Evolutionary conservation across 371 early-diverging fungal genomes (phyloP).

Genomic region (Fennellomyces sp.): DNA sequence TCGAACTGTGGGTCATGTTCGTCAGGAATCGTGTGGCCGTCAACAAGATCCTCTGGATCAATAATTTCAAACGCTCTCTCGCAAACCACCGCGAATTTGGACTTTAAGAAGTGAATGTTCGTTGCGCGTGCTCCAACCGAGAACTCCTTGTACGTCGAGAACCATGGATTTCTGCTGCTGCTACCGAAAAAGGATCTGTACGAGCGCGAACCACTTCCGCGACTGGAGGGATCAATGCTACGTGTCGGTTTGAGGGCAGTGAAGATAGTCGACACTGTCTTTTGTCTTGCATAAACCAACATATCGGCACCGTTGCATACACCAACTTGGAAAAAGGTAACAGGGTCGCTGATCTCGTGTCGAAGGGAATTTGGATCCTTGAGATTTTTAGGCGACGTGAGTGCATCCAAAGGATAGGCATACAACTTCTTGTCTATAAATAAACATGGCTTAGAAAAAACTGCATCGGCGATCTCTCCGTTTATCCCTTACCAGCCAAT

Average conservation of each 20-base stretch:
- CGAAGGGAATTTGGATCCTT: slow-evolving; percentile 27
- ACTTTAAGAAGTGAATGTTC: slow-evolving; percentile 63
- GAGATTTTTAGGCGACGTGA: slow-evolving; percentile 27
- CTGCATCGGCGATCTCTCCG: too few relatives aligned
- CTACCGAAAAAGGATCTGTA: neutral
- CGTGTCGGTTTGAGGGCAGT: slow-evolving; percentile 14
- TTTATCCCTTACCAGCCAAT: slow-evolving; percentile 21
- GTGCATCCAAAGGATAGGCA: slow-evolving; percentile 53
- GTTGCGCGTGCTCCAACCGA: slow-evolving; percentile 71
- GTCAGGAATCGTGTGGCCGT: slow-evolving; percentile 46
- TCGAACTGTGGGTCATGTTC: slow-evolving; percentile 71
- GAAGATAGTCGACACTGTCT: slow-evolving; percentile 30
- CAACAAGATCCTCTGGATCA: slow-evolving; percentile 61
- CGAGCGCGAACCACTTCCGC: neutral
- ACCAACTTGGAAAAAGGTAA: slow-evolving; percentile 72
- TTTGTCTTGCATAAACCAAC: slow-evolving; percentile 46
- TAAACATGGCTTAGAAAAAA: too few relatives aligned
- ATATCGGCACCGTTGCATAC: slow-evolving; percentile 52
- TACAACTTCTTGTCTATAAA: slow-evolving; percentile 54
- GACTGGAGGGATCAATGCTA: neutral
- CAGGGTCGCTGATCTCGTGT: slow-evolving; percentile 49
- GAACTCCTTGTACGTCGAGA: slow-evolving; percentile 53
- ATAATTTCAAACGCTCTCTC: slow-evolving; percentile 78
- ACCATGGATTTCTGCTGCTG: slow-evolving; percentile 23
- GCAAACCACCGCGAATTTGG: slow-evolving; percentile 73